These are phyloP conservation scores for Citrus unshiu DNA, from an alignment of 345 rosid genomes.

Conservation along the genomic window DNA sequence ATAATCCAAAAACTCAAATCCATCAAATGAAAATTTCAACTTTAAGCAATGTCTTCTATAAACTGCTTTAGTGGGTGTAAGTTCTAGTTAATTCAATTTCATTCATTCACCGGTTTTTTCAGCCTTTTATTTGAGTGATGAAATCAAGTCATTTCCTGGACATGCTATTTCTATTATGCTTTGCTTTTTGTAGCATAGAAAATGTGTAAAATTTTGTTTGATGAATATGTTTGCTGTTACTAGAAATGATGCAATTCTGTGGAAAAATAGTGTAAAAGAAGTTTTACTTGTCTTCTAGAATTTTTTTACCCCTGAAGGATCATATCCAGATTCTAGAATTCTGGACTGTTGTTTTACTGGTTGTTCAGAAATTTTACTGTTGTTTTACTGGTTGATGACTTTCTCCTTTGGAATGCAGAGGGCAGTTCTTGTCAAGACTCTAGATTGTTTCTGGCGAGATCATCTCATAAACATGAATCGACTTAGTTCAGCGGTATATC, in stretches of 20 bases:
- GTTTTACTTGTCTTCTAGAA: neutral
- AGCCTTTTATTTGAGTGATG: neutral
- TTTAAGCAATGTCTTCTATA: neutral
- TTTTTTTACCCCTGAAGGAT: neutral
- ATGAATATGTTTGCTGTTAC: neutral
- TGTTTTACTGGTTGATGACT: neutral
- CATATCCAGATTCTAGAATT: neutral
- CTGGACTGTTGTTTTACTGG: neutral
- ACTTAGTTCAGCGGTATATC: slow-evolving; percentile 83
- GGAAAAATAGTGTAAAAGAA: neutral
- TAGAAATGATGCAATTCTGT: neutral
- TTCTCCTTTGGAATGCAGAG: slow-evolving; percentile 39
- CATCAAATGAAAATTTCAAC: neutral
- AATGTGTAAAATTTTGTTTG: neutral
- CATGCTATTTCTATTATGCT: neutral
- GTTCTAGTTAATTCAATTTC: neutral
- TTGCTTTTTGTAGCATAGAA: neutral
- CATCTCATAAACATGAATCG: slow-evolving; percentile 94
- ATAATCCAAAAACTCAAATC: neutral
- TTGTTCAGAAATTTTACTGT: neutral
- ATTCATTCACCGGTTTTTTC: neutral
- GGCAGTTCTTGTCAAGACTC: slow-evolving; percentile 82
- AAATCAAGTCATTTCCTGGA: neutral
- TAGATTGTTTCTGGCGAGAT: slow-evolving; percentile 92
- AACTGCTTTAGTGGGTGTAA: neutral